These are phyloP conservation scores for Aphelidium insulamus DNA, from an alignment of 371 early-diverging fungal genomes.

Conservation along the genomic window DNA sequence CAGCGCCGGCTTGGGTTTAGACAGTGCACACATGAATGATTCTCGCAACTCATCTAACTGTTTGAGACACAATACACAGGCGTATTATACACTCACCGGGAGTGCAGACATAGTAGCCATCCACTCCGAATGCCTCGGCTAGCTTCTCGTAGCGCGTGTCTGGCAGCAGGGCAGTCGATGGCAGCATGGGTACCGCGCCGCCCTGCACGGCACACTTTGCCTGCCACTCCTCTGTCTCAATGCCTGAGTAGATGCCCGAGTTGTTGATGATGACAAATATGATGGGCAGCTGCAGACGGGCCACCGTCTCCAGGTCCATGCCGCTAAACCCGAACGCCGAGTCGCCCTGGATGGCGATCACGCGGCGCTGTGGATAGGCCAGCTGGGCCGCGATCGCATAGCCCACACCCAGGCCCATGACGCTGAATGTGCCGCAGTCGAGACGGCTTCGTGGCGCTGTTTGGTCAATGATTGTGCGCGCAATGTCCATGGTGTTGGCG, in stretches of 20 bases:
- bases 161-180: conserved; percentile 36
- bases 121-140: conserved; percentile 36
- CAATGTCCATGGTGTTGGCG: conserved; percentile 71
- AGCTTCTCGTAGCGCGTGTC: conserved; percentile 41
- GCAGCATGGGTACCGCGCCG: conserved; percentile 19
- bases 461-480: conserved; percentile 39
- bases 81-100: no score
- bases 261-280: conserved; percentile 54
- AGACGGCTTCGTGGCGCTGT: conserved; percentile 35
- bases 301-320: conserved; percentile 58
- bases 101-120: conserved; percentile 34
- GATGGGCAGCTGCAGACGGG: conserved; percentile 33
- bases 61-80: no score
- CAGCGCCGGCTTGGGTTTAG: no score
- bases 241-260: conserved; percentile 52
- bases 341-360: conserved; percentile 51
- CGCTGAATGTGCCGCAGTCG: conserved; percentile 53
- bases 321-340: conserved; percentile 65
- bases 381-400: conserved; percentile 50
- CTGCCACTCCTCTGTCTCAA: conserved; percentile 17
- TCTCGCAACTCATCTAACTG: no score
- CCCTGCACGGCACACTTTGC: no score
- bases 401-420: conserved; percentile 67
- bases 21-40: no score
- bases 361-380: conserved; percentile 20